Base-by-base conservation (phyloP, 768 basidiomycete species). In the Collybiopsis luxurians region DNA sequence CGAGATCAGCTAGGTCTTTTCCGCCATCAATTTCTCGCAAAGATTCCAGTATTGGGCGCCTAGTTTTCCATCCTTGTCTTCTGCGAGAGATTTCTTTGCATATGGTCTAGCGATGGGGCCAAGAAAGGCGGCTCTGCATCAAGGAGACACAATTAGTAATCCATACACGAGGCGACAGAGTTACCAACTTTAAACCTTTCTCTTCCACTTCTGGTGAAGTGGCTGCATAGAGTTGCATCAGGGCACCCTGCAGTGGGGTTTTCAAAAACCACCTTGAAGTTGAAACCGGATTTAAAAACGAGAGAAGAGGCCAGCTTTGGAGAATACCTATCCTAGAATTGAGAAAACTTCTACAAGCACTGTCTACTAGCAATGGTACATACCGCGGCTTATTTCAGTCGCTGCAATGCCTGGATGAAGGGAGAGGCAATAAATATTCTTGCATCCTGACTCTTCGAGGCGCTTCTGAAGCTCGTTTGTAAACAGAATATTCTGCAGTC, bases 161-260 rank as follows among this genome's bases (percentile, higher is more conserved):
- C 10, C n/a, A 39, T n/a, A 44, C 7, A 28, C 13, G 31, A 24
- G 21, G 39, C n/a, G 31, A n/a, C 31, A 31, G 19, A 27, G 7
- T 17, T 12, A 31, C 53, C 19, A 12, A 44, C 53, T 48, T 55
- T 12, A 54, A 17, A 40, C 55, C 31, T 34, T 54, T 59, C 17
- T 58, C 42, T 24, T 52, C 60, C 4, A 47, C 58, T 53, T 66
- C 63, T 13, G 60, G 59, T 4, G 63, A 48, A 19, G 65, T 66
- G 12, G 64, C 63, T 19, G 63, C 65, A 36, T 55, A 66, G 1
- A 64, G 60, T 47, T 60, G 61, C 2, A 64, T 66, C 19, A 63
- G n/a, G 15, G 61, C 64, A 21, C 65, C 65, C 39, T 58, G 40
- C 23, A 19, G 11, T 24, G 57, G 43, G 13, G 27, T 48, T 4